These are phyloP conservation scores for Fraxinus floribunda DNA, from an alignment of 305 asterid species.

Conservation along the genomic window DNA sequence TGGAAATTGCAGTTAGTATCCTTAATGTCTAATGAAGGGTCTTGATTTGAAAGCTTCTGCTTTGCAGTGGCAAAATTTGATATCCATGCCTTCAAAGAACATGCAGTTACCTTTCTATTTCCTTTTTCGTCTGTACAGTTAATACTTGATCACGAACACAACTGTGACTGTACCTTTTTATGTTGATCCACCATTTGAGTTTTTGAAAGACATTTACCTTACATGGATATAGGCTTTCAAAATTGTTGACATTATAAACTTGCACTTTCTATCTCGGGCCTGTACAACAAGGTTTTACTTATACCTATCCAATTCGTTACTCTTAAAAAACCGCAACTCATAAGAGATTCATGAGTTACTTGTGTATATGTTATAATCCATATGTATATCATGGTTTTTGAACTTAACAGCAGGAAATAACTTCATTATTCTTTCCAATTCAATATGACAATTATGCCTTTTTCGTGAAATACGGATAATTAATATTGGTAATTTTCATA, in stretches of 20 bases:
- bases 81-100: neutral
- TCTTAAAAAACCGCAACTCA: neutral
- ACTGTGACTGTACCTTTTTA: neutral
- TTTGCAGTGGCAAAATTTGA: neutral
- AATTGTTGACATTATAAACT: neutral
- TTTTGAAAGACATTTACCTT: neutral
- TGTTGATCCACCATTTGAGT: neutral
- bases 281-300: neutral
- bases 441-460: neutral
- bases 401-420: neutral
- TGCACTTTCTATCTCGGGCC: neutral
- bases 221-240: neutral
- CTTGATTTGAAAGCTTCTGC: neutral
- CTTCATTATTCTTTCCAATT: neutral
- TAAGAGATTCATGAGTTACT: neutral
- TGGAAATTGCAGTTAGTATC: neutral
- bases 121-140: neutral
- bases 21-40: neutral
- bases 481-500: neutral
- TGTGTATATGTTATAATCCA: neutral
- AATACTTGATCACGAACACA: slow-evolving; percentile 1
- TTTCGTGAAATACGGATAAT: neutral
- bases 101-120: neutral
- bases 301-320: neutral
- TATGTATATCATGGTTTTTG: neutral